phyloP scores from a whole-genome alignment of 2,329 filamentous ascomycete species.

The Acrocalymma vagum region DNA sequence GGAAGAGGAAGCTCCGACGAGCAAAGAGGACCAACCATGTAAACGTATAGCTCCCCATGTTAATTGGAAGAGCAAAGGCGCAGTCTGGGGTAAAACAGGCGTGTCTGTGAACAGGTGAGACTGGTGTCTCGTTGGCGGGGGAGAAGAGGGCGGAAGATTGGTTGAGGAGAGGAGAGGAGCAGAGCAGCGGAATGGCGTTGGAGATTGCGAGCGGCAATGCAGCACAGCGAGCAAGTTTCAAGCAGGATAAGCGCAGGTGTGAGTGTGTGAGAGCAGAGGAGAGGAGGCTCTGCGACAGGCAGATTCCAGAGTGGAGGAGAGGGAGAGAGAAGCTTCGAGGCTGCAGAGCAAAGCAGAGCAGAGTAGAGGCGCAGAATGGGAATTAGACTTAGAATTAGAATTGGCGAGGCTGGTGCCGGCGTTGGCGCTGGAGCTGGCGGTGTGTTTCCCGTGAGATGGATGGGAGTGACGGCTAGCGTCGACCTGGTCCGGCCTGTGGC shows the following conservation, averaged over 20 bases:
- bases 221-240: slow-evolving; percentile 30
- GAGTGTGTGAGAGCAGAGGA: slow-evolving; percentile 5
- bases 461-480: no score
- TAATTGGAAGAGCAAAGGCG: slow-evolving; percentile 19
- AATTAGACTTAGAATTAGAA: slow-evolving; percentile 19
- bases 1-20: slow-evolving; percentile 17
- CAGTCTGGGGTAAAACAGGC: slow-evolving; percentile 24
- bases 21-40: slow-evolving; percentile 67
- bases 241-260: slow-evolving; percentile 25
- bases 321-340: no score
- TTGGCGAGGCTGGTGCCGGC: slow-evolving; percentile 33
- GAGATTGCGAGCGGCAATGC: slow-evolving; percentile 26
- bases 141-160: slow-evolving; percentile 28
- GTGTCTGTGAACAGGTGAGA: slow-evolving; percentile 32
- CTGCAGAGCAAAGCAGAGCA: no score
- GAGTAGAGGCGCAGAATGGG: no score
- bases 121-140: slow-evolving; percentile 31
- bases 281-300: slow-evolving; percentile 22
- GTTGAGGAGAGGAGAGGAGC: slow-evolving; percentile 30
- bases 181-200: slow-evolving; percentile 36
- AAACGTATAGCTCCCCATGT: slow-evolving; percentile 75
- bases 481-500: no score
- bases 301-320: slow-evolving; percentile 14
- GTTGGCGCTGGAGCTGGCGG: no score
- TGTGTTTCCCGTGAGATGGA: no score